Base-by-base conservation (phyloP, 1,139 yeast genomes). In the Zygoascus meyerae region DNA sequence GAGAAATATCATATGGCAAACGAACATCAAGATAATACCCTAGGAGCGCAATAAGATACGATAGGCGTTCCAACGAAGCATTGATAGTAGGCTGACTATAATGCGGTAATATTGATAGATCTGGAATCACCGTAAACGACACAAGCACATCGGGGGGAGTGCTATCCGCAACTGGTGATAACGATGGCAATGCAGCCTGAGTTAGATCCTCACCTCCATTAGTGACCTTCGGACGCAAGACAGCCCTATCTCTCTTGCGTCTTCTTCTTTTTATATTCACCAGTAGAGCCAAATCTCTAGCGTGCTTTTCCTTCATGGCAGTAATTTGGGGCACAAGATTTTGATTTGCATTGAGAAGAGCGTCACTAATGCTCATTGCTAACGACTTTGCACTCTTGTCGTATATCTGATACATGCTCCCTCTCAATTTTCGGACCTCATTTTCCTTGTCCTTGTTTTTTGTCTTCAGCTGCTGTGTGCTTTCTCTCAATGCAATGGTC, bases 21-120 rank as follows among this genome's bases (percentile, higher is more conserved):
- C 58, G 57, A 5, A 64, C 42, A 31, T 61, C 62, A n/a, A 64
- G 51, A 47, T 66, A 66, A 52, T 60, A 56, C 1, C 69, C 63
- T 7, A 62, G 49, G 32, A 65, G 60, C 14, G 55, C 55, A 6
- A 54, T 46, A 37, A 65, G 64, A 35, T 52, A 57, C 14, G 64
- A 60, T 12, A 64, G 55, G 15, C 70, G 53, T 48, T 66, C 70
- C 12, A 66, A 42, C 10, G 68, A 62, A 36, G 60, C 52, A 48
- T 64, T 65, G 34, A 65, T 55, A 5, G 58, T 49, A 14, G 57
- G 51, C 14, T 53, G 55, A 9, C 60, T 52, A 52, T 62, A 64
- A 42, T 59, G 60, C 1, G 60, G 60, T 11, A 66, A 53, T 21
- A 57, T 53, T 11, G 58, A 46, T 17, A 64, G 55, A 35, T 65